phyloP scores from a whole-genome alignment of 2,329 filamentous ascomycete genomes.

The Claviceps purpurea region DNA sequence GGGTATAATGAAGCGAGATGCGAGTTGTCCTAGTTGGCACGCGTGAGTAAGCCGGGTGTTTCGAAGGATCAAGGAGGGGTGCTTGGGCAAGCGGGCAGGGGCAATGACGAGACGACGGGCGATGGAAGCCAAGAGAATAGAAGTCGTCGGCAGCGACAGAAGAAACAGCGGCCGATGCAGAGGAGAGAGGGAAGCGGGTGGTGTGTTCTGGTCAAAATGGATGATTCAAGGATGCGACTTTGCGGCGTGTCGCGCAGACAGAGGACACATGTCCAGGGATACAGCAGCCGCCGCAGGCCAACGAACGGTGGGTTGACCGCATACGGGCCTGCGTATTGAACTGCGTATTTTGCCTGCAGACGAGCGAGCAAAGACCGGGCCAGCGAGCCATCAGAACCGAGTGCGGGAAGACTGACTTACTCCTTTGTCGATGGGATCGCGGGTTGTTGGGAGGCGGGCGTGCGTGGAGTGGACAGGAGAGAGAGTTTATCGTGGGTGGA shows the following conservation, averaged over 20 bases:
- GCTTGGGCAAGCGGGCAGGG: slow-evolving; percentile 9
- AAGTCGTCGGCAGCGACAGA: not conserved
- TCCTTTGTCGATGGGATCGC: slow-evolving; percentile 7
- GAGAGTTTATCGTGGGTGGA: slow-evolving; percentile 7
- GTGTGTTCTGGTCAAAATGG: not conserved
- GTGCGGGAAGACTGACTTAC: slow-evolving; percentile 6
- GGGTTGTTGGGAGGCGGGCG: slow-evolving; percentile 4
- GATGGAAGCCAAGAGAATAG: not conserved
- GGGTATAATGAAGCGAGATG: slow-evolving; percentile 2
- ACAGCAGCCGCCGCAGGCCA: slow-evolving; percentile 9
- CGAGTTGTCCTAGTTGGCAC: slow-evolving; percentile 15
- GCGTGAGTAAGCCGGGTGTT: slow-evolving; percentile 14
- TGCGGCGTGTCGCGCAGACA: slow-evolving; percentile 8
- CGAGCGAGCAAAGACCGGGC: not conserved
- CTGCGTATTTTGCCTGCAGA: not conserved
- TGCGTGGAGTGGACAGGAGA: slow-evolving; percentile 6
- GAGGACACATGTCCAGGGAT: slow-evolving; percentile 14
- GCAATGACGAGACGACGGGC: slow-evolving; percentile 3
- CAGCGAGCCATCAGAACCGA: not conserved
- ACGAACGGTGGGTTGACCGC: slow-evolving; percentile 6
- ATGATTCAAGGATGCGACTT: slow-evolving; percentile 4
- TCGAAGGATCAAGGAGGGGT: slow-evolving; percentile 7
- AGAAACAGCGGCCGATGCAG: not conserved
- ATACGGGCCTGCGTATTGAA: not conserved
- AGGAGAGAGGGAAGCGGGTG: not conserved